These are phyloP conservation scores for Kodamaea restingae DNA, from an alignment of 805 yeast genomes.

Conservation along the genomic window DNA sequence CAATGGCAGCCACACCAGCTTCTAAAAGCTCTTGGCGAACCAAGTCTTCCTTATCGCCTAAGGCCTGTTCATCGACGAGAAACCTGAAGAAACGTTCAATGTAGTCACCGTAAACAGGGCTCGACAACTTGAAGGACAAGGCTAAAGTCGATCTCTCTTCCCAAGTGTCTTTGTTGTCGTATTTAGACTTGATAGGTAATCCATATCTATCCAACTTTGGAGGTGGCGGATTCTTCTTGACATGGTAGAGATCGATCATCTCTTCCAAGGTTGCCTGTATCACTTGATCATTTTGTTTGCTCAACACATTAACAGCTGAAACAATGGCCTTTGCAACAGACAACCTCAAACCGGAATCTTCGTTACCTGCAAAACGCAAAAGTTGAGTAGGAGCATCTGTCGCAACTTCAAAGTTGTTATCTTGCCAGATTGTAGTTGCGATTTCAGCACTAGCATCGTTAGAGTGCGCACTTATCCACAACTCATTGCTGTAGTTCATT, in stretches of 20 bases:
- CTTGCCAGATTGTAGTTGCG: conserved; percentile 84
- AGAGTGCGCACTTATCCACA: conserved; percentile 78
- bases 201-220: conserved; percentile 79
- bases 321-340: conserved; percentile 71
- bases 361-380: conserved; percentile 46
- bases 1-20: conserved; percentile 77
- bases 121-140: conserved; percentile 53
- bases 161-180: conserved; percentile 72
- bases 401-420: conserved; percentile 54
- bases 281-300: conserved; percentile 18
- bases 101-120: conserved; percentile 43
- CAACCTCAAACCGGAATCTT: conserved; percentile 64
- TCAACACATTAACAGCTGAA: conserved; percentile 43
- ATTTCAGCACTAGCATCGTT: conserved; percentile 60
- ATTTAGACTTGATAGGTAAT: conserved; percentile 57
- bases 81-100: conserved; percentile 59
- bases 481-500: conserved; percentile 53
- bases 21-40: conserved; percentile 83
- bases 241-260: conserved; percentile 54
- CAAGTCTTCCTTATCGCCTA: conserved; percentile 68
- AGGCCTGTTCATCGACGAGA: conserved; percentile 56
- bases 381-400: conserved; percentile 44
- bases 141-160: conserved; percentile 83
- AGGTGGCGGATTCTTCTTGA: conserved; percentile 67
- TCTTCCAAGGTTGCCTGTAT: conserved; percentile 35